These are phyloP conservation scores for Aspergillus funiculosus DNA, from an alignment of 495 filamentous ascomycete genomes.

Conservation along the genomic window DNA sequence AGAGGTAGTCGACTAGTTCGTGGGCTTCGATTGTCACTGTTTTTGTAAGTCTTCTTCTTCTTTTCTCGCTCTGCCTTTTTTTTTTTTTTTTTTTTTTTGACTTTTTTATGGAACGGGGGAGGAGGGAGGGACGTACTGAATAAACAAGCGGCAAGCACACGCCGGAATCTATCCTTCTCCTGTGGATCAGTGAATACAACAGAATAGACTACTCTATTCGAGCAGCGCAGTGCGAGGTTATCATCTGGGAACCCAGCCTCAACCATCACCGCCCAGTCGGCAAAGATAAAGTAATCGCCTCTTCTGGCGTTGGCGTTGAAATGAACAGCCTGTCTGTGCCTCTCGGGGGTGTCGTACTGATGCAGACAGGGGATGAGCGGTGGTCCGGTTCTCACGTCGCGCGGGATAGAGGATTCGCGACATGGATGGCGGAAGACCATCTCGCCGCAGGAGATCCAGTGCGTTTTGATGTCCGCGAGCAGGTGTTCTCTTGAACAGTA, in stretches of 20 bases:
- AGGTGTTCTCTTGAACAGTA: conserved; percentile 41
- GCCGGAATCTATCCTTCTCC: conserved; percentile 35
- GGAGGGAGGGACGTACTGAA: conserved; percentile 22
- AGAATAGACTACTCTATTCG: conserved; percentile 13
- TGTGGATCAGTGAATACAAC: conserved; percentile 22
- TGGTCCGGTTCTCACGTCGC: conserved; percentile 12
- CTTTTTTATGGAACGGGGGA: no score
- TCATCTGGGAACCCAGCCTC: conserved; percentile 11
- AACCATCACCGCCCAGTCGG: conserved; percentile 21
- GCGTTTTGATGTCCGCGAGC: conserved; percentile 26
- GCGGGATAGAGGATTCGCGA: conserved; percentile 18
- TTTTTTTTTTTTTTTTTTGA: conserved; percentile 1
- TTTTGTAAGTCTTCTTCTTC: not conserved
- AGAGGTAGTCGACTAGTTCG: conserved; percentile 28
- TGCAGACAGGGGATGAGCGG: conserved; percentile 28
- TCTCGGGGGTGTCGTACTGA: conserved; percentile 29
- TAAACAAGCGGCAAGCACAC: conserved; percentile 31
- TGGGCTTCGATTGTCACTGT: conserved; percentile 22
- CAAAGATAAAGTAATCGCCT: conserved; percentile 41
- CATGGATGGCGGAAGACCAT: conserved; percentile 16
- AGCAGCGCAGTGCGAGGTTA: conserved; percentile 17
- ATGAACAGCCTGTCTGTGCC: conserved; percentile 34
- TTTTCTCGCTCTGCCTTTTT: not conserved
- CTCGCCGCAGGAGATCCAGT: conserved; percentile 32
- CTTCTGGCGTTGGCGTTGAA: conserved; percentile 20